Evolutionary conservation across 2,329 filamentous ascomycete species (phyloP).

Genomic region (Elsinoe australis): DNA sequence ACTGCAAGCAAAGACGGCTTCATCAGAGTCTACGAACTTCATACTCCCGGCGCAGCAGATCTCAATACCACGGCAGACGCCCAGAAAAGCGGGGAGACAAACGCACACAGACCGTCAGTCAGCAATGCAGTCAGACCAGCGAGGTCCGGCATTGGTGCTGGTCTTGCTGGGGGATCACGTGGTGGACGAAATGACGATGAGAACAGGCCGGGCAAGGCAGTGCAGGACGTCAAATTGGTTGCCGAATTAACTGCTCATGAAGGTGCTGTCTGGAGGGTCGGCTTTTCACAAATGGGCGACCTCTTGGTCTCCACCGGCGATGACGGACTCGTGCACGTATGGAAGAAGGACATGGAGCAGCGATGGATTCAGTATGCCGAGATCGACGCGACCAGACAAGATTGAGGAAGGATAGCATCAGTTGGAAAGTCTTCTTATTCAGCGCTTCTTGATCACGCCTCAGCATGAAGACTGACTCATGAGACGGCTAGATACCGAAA

Average conservation of each 20-base stretch:
- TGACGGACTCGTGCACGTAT: slow-evolving; percentile 53
- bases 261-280: slow-evolving; percentile 67
- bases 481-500: too few relatives aligned
- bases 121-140: slow-evolving; percentile 29
- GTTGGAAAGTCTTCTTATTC: too few relatives aligned
- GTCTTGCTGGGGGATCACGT: slow-evolving; percentile 40
- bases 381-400: slow-evolving; percentile 33
- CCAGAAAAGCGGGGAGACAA: slow-evolving; percentile 35
- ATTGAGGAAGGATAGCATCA: slow-evolving; percentile 7
- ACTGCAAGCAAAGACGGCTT: slow-evolving; percentile 89
- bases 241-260: slow-evolving; percentile 60
- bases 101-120: slow-evolving; percentile 25
- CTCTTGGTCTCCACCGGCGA: slow-evolving; percentile 69
- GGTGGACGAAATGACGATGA: slow-evolving; percentile 49
- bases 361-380: slow-evolving; percentile 44
- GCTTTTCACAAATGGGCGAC: slow-evolving; percentile 56
- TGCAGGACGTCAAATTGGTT: slow-evolving; percentile 55
- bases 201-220: slow-evolving; percentile 55
- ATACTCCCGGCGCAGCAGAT: slow-evolving; percentile 49
- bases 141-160: slow-evolving; percentile 48
- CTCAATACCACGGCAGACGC: slow-evolving; percentile 29
- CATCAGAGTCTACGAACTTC: slow-evolving; percentile 78
- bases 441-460: too few relatives aligned
- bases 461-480: too few relatives aligned
- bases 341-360: slow-evolving; percentile 43